A percentile compares a stretch with the other conserved stretches of the same genome.
These are phyloP conservation scores for Emericellopsis atlantica DNA, from an alignment of 2,329 filamentous ascomycete genomes.

Conservation along the genomic window DNA sequence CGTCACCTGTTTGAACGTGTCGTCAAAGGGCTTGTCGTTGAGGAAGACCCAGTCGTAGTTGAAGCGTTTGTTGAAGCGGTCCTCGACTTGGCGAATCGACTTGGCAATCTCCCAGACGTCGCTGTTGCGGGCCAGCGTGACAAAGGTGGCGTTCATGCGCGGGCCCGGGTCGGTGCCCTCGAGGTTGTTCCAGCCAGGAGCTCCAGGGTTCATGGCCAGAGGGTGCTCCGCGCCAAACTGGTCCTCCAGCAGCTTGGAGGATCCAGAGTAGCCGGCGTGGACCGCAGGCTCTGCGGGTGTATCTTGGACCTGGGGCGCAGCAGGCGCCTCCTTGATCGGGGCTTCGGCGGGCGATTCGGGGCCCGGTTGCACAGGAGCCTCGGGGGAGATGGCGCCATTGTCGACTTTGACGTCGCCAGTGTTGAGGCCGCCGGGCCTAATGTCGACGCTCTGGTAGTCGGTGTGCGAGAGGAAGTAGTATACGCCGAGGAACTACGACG, in stretches of 20 bases:
- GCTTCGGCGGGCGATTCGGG: slow-evolving; percentile 1
- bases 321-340: slow-evolving; percentile 1
- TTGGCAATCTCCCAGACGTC: slow-evolving; percentile 96
- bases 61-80: slow-evolving; percentile 93
- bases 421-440: slow-evolving; percentile 4
- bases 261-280: background rate
- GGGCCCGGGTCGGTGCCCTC: slow-evolving; percentile 45
- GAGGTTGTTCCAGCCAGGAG: slow-evolving; percentile 39
- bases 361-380: background rate
- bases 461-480: slow-evolving; percentile 70
- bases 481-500: slow-evolving; percentile 46
- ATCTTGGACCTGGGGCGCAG: background rate
- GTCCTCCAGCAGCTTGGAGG: slow-evolving; percentile 10
- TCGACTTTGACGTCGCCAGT: slow-evolving; percentile 2
- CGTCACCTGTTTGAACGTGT: slow-evolving; percentile 87
- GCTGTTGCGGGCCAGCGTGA: slow-evolving; percentile 83
- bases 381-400: background rate
- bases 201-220: slow-evolving; percentile 38
- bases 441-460: slow-evolving; percentile 27
- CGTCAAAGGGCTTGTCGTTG: slow-evolving; percentile 90
- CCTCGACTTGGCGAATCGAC: slow-evolving; percentile 92
- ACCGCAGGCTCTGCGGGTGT: background rate
- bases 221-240: slow-evolving; percentile 25
- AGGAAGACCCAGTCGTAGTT: slow-evolving; percentile 99
- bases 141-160: slow-evolving; percentile 94